These are phyloP conservation scores for Paramecium primaurelia DNA, from an alignment of 73 alveolate species.

Conservation along the genomic window DNA sequence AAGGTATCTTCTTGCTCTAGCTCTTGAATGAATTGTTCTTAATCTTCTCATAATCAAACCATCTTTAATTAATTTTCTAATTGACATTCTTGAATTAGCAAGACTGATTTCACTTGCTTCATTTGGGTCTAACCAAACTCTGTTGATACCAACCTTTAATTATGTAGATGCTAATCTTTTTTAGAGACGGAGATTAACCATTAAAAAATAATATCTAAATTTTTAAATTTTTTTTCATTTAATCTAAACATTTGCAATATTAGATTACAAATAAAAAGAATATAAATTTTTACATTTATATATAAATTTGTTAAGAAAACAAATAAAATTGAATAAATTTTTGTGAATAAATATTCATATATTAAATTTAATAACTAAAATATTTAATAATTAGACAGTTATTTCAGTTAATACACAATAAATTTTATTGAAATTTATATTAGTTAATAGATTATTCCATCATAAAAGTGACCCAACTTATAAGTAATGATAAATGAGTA, in stretches of 20 bases:
- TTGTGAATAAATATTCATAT: not conserved
- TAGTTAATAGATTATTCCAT: not conserved
- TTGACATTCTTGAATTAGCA: constrained; percentile 91
- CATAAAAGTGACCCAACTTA: not conserved
- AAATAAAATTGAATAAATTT: not conserved
- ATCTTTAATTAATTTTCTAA: constrained; percentile 93
- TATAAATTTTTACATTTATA: not conserved
- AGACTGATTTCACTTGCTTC: constrained; percentile 94
- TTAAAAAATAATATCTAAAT: constrained; percentile 51
- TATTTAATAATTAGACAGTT: not conserved
- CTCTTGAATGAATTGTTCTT: constrained; percentile 94
- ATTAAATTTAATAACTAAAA: not conserved
- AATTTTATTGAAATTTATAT: not conserved
- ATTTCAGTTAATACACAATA: not conserved
- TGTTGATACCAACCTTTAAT: constrained; percentile 87
- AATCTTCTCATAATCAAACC: constrained; percentile 95
- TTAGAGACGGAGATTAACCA: constrained; percentile 88
- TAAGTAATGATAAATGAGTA: not conserved
- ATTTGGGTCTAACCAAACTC: constrained; percentile 99
- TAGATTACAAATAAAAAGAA: not conserved
- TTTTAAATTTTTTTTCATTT: constrained; percentile 9
- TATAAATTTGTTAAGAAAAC: not conserved
- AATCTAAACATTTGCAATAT: not conserved
- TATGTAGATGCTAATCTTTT: constrained; percentile 91
- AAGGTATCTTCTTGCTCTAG: constrained; percentile 88